Evolutionary conservation across 2,329 filamentous ascomycete species (phyloP), one percentile per base, ranked within the genome.

Genomic region (Fusarium sp.): DNA sequence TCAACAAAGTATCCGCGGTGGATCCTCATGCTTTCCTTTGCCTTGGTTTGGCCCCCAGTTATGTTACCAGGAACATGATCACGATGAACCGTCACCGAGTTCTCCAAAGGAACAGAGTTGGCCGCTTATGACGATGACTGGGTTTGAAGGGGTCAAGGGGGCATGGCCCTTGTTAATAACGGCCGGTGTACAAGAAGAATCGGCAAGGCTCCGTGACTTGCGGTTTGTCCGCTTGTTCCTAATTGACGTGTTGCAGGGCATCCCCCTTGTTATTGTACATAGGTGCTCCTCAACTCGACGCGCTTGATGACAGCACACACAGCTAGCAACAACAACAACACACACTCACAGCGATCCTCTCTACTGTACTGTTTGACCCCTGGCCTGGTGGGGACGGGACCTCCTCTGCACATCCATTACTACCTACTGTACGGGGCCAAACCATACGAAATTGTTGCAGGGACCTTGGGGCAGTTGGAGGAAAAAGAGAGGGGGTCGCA

Each of bases 381-480:
- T 66, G 45, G 54, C 40, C 47, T 56, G 32, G 74, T 76, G 74
- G 74, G 66, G 71, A 59, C 38, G 38, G 38, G 63, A 35, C 63
- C 57, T 20, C 60, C 66, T 25, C 54, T 58, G 54, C 71, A 71
- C 38, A 32, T 40, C 35, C 37, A 22, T 22, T 22, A 20, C 40
- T 45, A 45, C 40, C 22, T 47, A 47, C 43, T 47, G 43, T 59
- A 59, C 27, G 57, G 57, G 27, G 69, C 37, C 62, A 60, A 60
- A 60, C 45, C 63, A 73, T 68, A 77, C 73, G 65, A 74, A 66
- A 54, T 66, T 66, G 52, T 57, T 69, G 45, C 64, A 74, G 64
- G 60, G 66, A 61, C 59, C 74, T 25, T 35, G 56, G 56, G 45
- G 47, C 47, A 52, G 27, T 32, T 52, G 47, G 47, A 52, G 47